Base-by-base conservation (phyloP, 2,329 filamentous ascomycete genomes). In the Cladosporium sp. region DNA sequence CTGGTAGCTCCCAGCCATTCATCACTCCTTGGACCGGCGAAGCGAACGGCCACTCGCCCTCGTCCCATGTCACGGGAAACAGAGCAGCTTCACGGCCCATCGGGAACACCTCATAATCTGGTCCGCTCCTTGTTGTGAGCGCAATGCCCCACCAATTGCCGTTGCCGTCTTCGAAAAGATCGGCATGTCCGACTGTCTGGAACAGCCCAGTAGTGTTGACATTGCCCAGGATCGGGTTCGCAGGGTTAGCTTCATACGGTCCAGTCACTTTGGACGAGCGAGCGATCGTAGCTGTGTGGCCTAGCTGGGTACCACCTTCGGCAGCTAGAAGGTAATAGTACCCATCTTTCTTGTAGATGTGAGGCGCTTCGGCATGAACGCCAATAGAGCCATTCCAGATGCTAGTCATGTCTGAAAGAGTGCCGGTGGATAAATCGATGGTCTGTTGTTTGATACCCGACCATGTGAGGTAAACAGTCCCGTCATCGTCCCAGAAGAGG, bases 151-250 rank as follows among this genome's bases (percentile, higher is more conserved):
- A 86, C 85, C 85, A 87, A 36, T 83, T 80, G 0, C 82, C 83
- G 0, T 70, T 41, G 0, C 67, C 68, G 66, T 87, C 85, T 57
- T 85, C 80, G 66, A 87, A 86, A 1, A 87, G 67, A 68, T 88
- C 85, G 0, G 83, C 82, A 65, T 88, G 86, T 0, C 85, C 86
- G 0, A 86, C 81, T 1, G 84, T 84, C 69, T 87, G 85, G 65
- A 71, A 77, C 76, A 76, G 72, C 28, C 69, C 65, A 2, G 63
- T 71, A 10, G 71, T 76, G 30, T 72, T 73, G 47, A 65, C 63
- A 12, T 71, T 71, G 0, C 69, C 74, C n/a, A 74, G 54, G 18
- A 75, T 66, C 3, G 74, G 74, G 41, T 75, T 76, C 3, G 59
- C 41, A 12, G 68, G 66, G 52, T 71, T 62, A 4, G 49, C 34